Conservation (phyloP, 805 yeast genomes). For the Hanseniaspora hatyaiensis region DNA sequence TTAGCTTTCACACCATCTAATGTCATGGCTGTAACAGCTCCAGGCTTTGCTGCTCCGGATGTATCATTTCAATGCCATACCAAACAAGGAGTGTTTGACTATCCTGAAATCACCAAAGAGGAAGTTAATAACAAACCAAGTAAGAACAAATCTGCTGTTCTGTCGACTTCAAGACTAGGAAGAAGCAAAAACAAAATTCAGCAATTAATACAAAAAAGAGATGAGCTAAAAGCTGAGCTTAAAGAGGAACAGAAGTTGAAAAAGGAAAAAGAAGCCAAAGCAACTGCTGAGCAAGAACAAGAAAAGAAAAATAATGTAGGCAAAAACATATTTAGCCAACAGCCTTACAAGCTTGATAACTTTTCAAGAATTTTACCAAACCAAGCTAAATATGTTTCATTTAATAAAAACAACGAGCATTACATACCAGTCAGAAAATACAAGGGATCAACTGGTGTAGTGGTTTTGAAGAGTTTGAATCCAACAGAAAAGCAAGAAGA, state of each 20-base stretch:
- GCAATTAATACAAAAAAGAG: constrained; percentile 15
- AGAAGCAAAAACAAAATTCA: constrained; percentile 10
- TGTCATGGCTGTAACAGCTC: constrained; percentile 64
- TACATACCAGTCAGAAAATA: constrained; percentile 74
- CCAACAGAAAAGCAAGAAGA: constrained; percentile 65
- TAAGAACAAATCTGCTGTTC: constrained; percentile 81
- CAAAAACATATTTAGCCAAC: constrained; percentile 44
- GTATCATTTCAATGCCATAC: constrained; percentile 72
- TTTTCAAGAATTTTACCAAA: constrained; percentile 81
- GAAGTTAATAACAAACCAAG: constrained; percentile 73
- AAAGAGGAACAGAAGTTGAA: constrained; percentile 45
- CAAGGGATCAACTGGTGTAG: constrained; percentile 57
- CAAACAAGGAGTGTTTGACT: constrained; percentile 66
- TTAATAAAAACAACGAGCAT: constrained; percentile 52
- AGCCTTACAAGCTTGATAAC: constrained; percentile 61
- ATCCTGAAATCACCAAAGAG: constrained; percentile 80
- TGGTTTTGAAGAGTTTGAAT: constrained; percentile 53
- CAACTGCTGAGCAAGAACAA: constrained; percentile 27
- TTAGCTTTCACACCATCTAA: constrained; percentile 89
- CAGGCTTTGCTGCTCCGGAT: constrained; percentile 76
- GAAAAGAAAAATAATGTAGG: constrained; percentile 27
- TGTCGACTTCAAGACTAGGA: constrained; percentile 78
- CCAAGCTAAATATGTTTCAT: constrained; percentile 73
- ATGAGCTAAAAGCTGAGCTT: constrained; percentile 60
- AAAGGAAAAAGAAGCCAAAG: constrained; percentile 44